A percentile compares a stretch with the other conserved stretches of the same genome.
Evolutionary conservation across 441 rosid species (phyloP).

Genomic region (Jatropha multifida): DNA sequence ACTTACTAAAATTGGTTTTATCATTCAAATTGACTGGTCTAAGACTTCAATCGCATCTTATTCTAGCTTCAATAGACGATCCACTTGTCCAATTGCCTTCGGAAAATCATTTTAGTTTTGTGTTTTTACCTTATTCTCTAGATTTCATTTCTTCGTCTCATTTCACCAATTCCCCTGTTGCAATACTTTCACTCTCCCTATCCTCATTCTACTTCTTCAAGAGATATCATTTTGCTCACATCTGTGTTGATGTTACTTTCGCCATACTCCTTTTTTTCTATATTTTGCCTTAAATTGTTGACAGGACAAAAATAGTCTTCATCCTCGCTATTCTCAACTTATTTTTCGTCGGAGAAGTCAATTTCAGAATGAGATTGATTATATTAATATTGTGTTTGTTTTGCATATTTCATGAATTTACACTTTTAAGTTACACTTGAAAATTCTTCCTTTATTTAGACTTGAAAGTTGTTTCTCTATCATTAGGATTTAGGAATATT

Average conservation of each 20-base stretch:
- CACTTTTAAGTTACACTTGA: too few relatives aligned
- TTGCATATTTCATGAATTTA: too few relatives aligned
- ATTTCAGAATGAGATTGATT: conserved; percentile 1
- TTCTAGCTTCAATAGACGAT: conserved; percentile 3
- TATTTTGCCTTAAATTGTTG: background rate
- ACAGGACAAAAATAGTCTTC: too few relatives aligned
- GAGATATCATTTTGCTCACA: background rate
- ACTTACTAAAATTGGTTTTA: conserved; percentile 5
- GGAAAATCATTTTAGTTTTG: background rate
- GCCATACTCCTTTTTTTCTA: background rate
- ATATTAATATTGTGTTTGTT: too few relatives aligned
- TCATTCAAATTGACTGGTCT: background rate
- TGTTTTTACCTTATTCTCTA: background rate
- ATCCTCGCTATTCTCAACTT: background rate
- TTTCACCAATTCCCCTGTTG: background rate
- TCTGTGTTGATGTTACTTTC: background rate
- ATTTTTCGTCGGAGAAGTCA: background rate
- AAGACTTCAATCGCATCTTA: background rate
- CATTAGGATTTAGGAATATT: too few relatives aligned
- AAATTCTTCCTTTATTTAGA: too few relatives aligned
- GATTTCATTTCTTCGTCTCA: background rate
- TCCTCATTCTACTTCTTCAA: background rate
- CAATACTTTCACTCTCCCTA: background rate
- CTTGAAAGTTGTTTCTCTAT: too few relatives aligned
- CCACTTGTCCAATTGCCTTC: conserved; percentile 5